A percentile compares a stretch with the other conserved stretches of the same genome.
Conservation (phyloP, 2,329 filamentous ascomycete genomes). For the Sclerotinia borealis region DNA sequence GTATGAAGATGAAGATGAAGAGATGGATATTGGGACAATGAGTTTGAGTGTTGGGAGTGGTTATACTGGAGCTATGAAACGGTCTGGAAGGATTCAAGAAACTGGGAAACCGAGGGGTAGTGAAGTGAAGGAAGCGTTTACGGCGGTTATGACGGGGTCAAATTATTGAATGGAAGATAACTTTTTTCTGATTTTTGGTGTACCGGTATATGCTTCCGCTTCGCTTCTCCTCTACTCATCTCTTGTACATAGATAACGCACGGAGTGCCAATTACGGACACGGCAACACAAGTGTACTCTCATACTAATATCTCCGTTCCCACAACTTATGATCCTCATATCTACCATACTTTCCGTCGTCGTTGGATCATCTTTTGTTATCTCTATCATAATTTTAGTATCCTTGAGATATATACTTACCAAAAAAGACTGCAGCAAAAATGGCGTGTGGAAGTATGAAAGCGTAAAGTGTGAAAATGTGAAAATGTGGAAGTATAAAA, state of each 20-base stretch:
- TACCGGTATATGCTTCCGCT: background rate
- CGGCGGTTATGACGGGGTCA: constrained; percentile 12
- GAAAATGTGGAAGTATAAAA: too few species aligned
- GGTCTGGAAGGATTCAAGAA: background rate
- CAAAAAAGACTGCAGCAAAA: too few species aligned
- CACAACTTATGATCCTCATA: too few species aligned
- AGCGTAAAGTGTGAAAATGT: too few species aligned
- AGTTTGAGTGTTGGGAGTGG: background rate
- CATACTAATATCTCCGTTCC: too few species aligned
- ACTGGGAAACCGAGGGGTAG: background rate
- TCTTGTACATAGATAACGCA: background rate
- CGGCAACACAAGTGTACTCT: too few species aligned
- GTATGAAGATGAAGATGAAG: background rate
- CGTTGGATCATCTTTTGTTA: too few species aligned
- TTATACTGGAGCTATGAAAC: background rate
- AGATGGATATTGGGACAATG: background rate
- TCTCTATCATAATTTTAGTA: too few species aligned
- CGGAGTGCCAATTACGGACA: too few species aligned
- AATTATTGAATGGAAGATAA: background rate
- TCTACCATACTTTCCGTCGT: too few species aligned
- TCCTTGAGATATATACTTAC: too few species aligned
- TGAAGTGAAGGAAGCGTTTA: constrained; percentile 13
- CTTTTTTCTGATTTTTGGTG: background rate
- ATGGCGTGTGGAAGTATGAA: too few species aligned
- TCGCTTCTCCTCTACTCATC: background rate